Evolutionary conservation across 768 basidiomycete species (phyloP).

Genomic region (Ephemerocybe angulata): DNA sequence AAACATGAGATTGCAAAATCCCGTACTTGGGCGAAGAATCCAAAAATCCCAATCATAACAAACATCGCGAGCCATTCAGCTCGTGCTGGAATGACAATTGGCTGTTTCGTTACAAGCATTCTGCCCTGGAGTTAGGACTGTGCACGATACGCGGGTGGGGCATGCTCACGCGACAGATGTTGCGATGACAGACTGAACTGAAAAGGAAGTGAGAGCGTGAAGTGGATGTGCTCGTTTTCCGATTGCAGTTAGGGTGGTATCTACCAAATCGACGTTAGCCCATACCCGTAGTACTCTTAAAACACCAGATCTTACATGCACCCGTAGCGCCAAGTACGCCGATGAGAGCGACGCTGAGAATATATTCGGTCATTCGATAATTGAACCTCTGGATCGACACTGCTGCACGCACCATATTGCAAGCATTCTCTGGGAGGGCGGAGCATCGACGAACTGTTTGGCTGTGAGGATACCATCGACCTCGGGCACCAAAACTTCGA

Average conservation of each 20-base stretch:
- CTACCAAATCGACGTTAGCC: slow-evolving; percentile 15
- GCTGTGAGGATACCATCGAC: too few species aligned
- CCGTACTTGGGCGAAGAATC: slow-evolving; percentile 44
- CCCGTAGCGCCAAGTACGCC: slow-evolving; percentile 65
- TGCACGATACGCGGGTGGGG: neutral
- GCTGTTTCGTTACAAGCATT: slow-evolving; percentile 37
- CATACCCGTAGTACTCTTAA: neutral
- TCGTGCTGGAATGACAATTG: slow-evolving; percentile 40
- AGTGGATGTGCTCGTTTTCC: slow-evolving; percentile 69
- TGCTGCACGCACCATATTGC: slow-evolving; percentile 50
- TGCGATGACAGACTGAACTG: slow-evolving; percentile 45
- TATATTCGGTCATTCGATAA: neutral
- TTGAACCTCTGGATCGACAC: too few species aligned
- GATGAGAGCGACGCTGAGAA: slow-evolving; percentile 54
- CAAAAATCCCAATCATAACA: slow-evolving; percentile 44
- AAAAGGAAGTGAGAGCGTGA: slow-evolving; percentile 65
- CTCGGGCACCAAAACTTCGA: too few species aligned
- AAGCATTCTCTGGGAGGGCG: slow-evolving; percentile 42
- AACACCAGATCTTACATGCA: slow-evolving; percentile 50
- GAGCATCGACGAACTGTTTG: too few species aligned
- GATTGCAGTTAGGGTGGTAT: slow-evolving; percentile 48
- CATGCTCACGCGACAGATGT: slow-evolving; percentile 29
- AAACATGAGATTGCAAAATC: neutral
- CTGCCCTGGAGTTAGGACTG: slow-evolving; percentile 21
- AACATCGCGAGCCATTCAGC: slow-evolving; percentile 40